A percentile compares a stretch with the other conserved stretches of the same genome.
Conservation (phyloP, 202 grass and related monocot genomes). For the Hordeum pubiflorum region DNA sequence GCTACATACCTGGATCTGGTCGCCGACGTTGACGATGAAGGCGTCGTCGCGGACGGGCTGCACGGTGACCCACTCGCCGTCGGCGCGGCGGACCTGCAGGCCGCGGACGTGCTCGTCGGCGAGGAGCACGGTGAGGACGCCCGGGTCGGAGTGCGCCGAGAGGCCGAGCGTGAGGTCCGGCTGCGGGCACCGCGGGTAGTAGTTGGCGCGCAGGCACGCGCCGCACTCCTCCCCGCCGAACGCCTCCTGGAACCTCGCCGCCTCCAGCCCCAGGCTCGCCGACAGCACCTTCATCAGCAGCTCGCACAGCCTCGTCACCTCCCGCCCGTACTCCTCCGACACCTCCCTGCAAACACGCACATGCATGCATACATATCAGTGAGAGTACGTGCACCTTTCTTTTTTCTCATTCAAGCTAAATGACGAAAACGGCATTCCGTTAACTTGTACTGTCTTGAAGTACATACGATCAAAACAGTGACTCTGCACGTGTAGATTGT, state of each 20-base stretch:
- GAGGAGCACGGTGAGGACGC: slow-evolving; percentile 70
- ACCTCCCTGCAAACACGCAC: slow-evolving; percentile 29
- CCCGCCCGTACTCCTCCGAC: slow-evolving; percentile 54
- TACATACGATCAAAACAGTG: not conserved
- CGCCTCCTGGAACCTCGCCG: slow-evolving; percentile 36
- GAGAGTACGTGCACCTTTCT: not conserved
- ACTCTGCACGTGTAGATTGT: not conserved
- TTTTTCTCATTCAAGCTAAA: not conserved
- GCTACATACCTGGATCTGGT: slow-evolving; percentile 67
- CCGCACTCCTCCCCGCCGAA: slow-evolving; percentile 59
- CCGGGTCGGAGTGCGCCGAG: slow-evolving; percentile 85
- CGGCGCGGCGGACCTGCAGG: slow-evolving; percentile 61
- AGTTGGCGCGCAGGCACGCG: slow-evolving; percentile 70
- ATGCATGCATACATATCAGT: too few relatives aligned
- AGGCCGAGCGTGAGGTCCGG: slow-evolving; percentile 89
- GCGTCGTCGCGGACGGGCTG: slow-evolving; percentile 50
- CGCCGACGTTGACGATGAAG: slow-evolving; percentile 80
- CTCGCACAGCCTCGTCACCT: slow-evolving; percentile 56
- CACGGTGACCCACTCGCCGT: slow-evolving; percentile 72
- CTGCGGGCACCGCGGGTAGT: slow-evolving; percentile 94
- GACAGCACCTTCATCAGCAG: slow-evolving; percentile 58
- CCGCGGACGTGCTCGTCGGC: slow-evolving; percentile 74
- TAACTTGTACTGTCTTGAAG: not conserved
- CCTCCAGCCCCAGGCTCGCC: slow-evolving; percentile 63
- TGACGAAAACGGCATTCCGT: not conserved